Evolutionary conservation across 2,329 filamentous ascomycete species (phyloP).

Genomic region (Fusarium sororula): DNA sequence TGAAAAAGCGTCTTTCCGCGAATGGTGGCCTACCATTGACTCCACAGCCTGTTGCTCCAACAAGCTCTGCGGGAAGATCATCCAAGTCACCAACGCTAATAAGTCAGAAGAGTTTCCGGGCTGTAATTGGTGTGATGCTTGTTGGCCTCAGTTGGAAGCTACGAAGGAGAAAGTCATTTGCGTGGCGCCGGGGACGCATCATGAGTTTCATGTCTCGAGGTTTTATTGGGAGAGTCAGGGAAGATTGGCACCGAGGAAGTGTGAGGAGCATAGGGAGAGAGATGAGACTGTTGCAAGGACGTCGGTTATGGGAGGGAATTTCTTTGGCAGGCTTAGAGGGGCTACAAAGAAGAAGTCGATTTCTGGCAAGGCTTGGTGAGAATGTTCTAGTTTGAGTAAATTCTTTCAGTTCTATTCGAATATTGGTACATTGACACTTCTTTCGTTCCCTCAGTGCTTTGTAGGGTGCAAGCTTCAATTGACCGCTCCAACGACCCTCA

Average conservation of each 20-base stretch:
- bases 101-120: slow-evolving; percentile 38
- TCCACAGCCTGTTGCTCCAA: slow-evolving; percentile 50
- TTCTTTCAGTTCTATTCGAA: not conserved
- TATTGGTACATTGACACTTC: not conserved
- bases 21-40: slow-evolving; percentile 45
- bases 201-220: slow-evolving; percentile 45
- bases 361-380: slow-evolving; percentile 18
- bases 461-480: no score
- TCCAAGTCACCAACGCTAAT: slow-evolving; percentile 35
- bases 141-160: slow-evolving; percentile 45
- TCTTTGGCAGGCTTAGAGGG: slow-evolving; percentile 12
- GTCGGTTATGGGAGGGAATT: slow-evolving; percentile 12
- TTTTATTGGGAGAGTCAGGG: slow-evolving; percentile 51
- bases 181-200: slow-evolving; percentile 32
- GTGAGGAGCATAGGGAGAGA: slow-evolving; percentile 23
- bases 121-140: slow-evolving; percentile 46
- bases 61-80: slow-evolving; percentile 50
- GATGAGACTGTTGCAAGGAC: slow-evolving; percentile 5
- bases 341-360: slow-evolving; percentile 20
- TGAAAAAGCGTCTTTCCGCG: slow-evolving; percentile 40
- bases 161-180: slow-evolving; percentile 40
- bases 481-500: no score
- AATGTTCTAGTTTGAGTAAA: not conserved
- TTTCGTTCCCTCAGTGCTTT: not conserved
- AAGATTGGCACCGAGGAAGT: slow-evolving; percentile 33